phyloP scores from a whole-genome alignment of 176 grass and related monocot genomes.

The Carex pumila region DNA sequence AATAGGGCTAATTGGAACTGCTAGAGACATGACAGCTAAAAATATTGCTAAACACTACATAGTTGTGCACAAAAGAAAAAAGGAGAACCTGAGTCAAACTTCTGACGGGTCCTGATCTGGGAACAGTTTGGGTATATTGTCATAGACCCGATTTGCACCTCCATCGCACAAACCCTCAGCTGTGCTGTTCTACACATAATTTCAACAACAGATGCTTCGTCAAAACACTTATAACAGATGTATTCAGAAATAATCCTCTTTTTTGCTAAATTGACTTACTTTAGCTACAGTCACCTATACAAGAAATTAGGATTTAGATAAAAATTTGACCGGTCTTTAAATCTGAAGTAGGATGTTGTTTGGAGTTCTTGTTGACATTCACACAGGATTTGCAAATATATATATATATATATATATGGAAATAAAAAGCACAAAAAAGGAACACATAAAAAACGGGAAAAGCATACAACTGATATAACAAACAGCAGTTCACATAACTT shows the following conservation, averaged over 20 bases:
- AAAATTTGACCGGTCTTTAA: too few species aligned
- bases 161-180: slow-evolving; percentile 81
- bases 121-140: slow-evolving; percentile 66
- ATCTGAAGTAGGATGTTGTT: too few species aligned
- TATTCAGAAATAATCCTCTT: too few species aligned
- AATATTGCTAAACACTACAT: too few species aligned
- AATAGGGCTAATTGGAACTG: background rate
- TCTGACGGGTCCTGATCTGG: slow-evolving; percentile 41
- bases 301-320: too few species aligned
- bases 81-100: slow-evolving; percentile 27
- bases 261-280: background rate
- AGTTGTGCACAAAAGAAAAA: background rate
- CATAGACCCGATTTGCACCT: slow-evolving; percentile 72
- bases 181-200: slow-evolving; percentile 36
- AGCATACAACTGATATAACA: background rate
- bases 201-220: background rate
- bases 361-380: too few species aligned
- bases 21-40: too few species aligned
- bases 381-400: too few species aligned
- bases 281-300: too few species aligned
- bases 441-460: background rate
- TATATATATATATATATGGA: too few species aligned
- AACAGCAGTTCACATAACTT: background rate
- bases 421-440: background rate
- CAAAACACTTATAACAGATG: background rate